phyloP scores from a whole-genome alignment of 1,139 yeast genomes.

The Diutina catenulata region DNA sequence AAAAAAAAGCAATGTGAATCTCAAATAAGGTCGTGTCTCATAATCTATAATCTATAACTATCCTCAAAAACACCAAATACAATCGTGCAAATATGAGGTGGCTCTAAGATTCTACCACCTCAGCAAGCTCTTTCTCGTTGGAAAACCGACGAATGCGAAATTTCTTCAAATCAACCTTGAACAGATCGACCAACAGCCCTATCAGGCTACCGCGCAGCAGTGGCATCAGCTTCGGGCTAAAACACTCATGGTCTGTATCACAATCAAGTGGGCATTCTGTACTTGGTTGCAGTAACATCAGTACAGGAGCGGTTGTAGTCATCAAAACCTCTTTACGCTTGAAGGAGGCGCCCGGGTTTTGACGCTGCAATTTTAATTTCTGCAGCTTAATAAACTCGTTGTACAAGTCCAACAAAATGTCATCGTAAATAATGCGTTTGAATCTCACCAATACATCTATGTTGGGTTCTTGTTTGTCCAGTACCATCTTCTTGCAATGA shows the following conservation, averaged over 20 bases:
- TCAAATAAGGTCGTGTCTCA: too few species aligned
- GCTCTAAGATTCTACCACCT: background rate
- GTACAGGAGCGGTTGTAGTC: slow-evolving; percentile 3
- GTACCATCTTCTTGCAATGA: slow-evolving; percentile 1
- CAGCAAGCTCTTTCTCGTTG: background rate
- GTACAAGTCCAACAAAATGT: slow-evolving; percentile 1
- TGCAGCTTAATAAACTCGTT: slow-evolving; percentile 4
- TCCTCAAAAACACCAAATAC: too few species aligned
- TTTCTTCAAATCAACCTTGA: background rate
- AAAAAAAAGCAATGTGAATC: too few species aligned
- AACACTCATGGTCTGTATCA: slow-evolving; percentile 5
- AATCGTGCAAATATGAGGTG: too few species aligned
- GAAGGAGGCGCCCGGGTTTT: slow-evolving; percentile 2
- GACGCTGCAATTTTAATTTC: slow-evolving; percentile 1
- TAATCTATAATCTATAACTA: too few species aligned
- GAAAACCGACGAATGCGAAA: slow-evolving; percentile 1
- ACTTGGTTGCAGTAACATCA: background rate
- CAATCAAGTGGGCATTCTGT: background rate
- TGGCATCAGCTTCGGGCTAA: slow-evolving; percentile 5
- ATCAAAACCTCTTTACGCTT: background rate
- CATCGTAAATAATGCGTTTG: slow-evolving; percentile 3
- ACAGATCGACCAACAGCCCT: slow-evolving; percentile 2
- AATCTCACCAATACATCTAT: slow-evolving; percentile 1
- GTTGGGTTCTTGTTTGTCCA: background rate
- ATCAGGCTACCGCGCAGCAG: slow-evolving; percentile 5